These are phyloP conservation scores for Ciborinia camelliae DNA, from an alignment of 2,329 filamentous ascomycete genomes.

Conservation along the genomic window DNA sequence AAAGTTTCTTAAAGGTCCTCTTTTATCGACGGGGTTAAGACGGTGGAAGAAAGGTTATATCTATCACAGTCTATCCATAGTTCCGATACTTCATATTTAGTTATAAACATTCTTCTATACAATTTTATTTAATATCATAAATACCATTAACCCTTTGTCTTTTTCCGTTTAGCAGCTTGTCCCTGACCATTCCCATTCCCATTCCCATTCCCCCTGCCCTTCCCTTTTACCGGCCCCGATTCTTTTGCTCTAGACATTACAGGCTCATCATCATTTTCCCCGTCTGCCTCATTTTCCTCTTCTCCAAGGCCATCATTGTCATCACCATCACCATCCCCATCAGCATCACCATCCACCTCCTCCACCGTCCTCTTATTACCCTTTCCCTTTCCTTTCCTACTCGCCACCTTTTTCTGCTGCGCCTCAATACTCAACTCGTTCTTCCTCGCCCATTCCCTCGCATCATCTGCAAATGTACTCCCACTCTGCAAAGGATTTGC, in stretches of 20 bases:
- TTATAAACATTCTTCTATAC: neutral
- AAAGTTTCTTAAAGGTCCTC: too few species aligned
- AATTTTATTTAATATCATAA: neutral
- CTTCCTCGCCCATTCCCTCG: constrained; percentile 35
- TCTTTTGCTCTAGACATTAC: neutral
- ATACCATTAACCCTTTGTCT: neutral
- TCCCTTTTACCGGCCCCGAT: constrained; percentile 9
- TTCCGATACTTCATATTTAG: too few species aligned
- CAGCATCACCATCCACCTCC: constrained; percentile 14
- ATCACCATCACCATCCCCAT: constrained; percentile 7
- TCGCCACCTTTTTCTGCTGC: constrained; percentile 27
- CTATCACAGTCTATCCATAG: too few species aligned
- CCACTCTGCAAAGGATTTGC: constrained; percentile 3
- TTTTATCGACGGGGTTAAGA: too few species aligned
- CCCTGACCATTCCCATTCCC: neutral
- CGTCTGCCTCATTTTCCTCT: constrained; percentile 9
- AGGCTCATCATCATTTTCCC: neutral
- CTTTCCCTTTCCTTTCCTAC: constrained; percentile 22
- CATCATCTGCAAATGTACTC: constrained; percentile 35
- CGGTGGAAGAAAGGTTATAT: too few species aligned
- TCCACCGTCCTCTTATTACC: constrained; percentile 9
- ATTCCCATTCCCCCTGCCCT: constrained; percentile 22
- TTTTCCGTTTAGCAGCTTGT: neutral
- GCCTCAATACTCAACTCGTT: constrained; percentile 35
- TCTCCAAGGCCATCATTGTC: constrained; percentile 6